A percentile compares a stretch with the other conserved stretches of the same genome.
These are phyloP conservation scores for Penicillium sp. DNA, from an alignment of 2,329 filamentous ascomycete genomes.

Conservation along the genomic window DNA sequence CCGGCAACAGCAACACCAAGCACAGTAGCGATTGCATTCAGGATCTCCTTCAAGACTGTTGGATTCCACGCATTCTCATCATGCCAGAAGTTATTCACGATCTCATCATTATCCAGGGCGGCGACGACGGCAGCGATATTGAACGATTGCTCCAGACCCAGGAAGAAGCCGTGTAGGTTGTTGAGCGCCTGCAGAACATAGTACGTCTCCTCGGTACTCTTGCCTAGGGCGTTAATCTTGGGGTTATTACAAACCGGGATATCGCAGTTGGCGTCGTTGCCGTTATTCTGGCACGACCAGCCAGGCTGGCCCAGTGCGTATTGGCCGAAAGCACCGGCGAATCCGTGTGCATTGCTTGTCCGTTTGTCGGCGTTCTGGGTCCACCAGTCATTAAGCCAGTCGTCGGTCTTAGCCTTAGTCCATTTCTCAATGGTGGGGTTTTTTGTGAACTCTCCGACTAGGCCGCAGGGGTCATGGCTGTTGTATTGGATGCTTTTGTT, in stretches of 20 bases:
- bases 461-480: background rate
- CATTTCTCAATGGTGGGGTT: background rate
- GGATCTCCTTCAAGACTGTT: background rate
- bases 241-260: background rate
- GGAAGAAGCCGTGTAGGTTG: background rate
- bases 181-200: background rate
- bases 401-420: background rate
- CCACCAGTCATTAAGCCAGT: background rate
- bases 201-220: background rate
- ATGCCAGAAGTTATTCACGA: background rate
- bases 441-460: background rate
- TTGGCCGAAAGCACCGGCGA: background rate
- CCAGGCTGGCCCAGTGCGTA: background rate
- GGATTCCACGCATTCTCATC: background rate
- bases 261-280: background rate
- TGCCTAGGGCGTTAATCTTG: background rate
- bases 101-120: background rate
- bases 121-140: background rate
- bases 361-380: background rate
- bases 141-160: background rate
- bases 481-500: background rate
- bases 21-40: background rate
- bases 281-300: background rate
- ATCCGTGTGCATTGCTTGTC: background rate
- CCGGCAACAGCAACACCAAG: background rate